Evolutionary conservation across 192 early-diverging fungal species (phyloP), one percentile per base, ranked within the genome.

Genomic region (Coemansia javaensis): DNA sequence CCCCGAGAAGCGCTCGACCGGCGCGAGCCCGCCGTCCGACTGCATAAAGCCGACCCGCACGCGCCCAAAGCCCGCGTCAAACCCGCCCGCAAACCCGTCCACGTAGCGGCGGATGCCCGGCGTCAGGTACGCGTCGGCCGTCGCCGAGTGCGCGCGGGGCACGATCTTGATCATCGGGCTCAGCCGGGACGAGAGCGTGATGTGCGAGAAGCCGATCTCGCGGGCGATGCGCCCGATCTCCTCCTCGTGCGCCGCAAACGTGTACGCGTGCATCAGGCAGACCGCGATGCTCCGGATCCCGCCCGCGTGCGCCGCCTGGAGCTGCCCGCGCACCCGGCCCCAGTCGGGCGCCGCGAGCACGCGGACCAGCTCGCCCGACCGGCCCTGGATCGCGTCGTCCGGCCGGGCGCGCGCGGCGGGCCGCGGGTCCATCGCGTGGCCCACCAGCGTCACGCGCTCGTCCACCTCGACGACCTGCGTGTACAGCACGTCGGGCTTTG

Each of bases 141-240:
- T 86, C 2, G 94, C 83, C 15, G 90, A 91, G 15, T 87, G 90
- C 15, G 90, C 90, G 18, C 96, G 86, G 7, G 94, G 88, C 6
- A 99, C 92, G 36, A 92, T 86, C 63, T 97, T 94, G 65, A 97
- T 85, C 87, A 90, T 93, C 14, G 94, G 93, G 78, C 89, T 87
- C 27, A 90, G 80, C 13, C 63, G 54, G 7, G 87, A 86, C 8
- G 90, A 93, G 13, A 88, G 62, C 15, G 91, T 90, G 23, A 99
- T 77, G 45, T 99, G 83, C 0, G 81, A 78, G 58, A 97, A 99
- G 11, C 91, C 91, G 34, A 93, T 63, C 15, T 73, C 39, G 14
- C 75, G 46, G 5, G 88, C 88, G 5, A 94, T 47, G 28, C 75
- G 35, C 3, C 79, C 90, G 16, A 93, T 47, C 17, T 53, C 40